Evolutionary conservation across 202 grass and related monocot species (phyloP).

Genomic region (Carex arenaria): DNA sequence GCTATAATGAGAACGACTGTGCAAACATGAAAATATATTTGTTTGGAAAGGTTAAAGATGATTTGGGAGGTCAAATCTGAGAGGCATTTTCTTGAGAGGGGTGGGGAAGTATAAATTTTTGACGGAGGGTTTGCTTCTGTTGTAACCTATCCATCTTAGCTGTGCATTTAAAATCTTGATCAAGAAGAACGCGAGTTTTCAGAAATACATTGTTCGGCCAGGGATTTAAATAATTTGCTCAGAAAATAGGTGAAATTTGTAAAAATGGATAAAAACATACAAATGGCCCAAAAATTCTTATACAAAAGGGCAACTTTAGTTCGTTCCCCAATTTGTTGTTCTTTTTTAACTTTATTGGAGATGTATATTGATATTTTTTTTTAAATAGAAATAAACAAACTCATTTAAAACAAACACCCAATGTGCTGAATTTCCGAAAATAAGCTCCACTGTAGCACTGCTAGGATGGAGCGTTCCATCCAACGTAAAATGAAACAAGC

Average conservation of each 20-base stretch:
- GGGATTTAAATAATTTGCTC: constrained; percentile 4
- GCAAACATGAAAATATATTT: constrained; percentile 9
- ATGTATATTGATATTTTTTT: neutral
- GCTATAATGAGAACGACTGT: neutral
- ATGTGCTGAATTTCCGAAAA: no score
- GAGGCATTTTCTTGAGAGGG: constrained; percentile 9
- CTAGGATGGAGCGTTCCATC: no score
- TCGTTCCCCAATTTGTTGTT: neutral
- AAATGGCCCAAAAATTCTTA: neutral
- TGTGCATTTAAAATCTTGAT: neutral
- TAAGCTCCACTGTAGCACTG: no score
- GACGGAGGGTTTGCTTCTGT: neutral
- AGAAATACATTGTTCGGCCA: constrained; percentile 2
- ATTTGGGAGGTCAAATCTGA: neutral
- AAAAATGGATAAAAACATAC: neutral
- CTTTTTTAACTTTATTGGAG: neutral
- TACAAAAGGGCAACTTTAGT: neutral
- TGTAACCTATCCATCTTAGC: constrained; percentile 9
- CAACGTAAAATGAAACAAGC: no score
- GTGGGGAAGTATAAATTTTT: neutral
- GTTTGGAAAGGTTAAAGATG: neutral
- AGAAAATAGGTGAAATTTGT: neutral
- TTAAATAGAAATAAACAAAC: no score
- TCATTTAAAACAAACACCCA: no score
- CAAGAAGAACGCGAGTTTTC: neutral